Evolutionary conservation across 2,329 filamentous ascomycete genomes (phyloP).

Genomic region (Xylariales sp.): DNA sequence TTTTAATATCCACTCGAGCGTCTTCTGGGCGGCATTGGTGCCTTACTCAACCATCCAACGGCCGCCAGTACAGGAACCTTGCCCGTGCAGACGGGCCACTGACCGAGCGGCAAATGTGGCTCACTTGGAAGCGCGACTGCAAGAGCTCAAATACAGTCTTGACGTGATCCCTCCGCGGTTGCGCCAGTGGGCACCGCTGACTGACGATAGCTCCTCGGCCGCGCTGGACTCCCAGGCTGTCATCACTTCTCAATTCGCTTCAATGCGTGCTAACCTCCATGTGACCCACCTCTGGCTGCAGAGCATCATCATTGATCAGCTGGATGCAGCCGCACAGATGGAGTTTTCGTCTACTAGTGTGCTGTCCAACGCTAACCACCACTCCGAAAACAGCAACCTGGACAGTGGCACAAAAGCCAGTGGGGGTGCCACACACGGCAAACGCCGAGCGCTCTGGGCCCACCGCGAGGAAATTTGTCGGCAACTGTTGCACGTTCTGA

Average conservation of each 20-base stretch:
- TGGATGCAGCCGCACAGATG: background rate
- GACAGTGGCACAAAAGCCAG: background rate
- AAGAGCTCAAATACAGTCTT: constrained; percentile 1
- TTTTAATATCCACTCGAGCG: constrained; percentile 2
- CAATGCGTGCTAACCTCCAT: constrained; percentile 3
- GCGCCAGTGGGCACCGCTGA: constrained; percentile 14
- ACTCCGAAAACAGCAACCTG: too few relatives aligned
- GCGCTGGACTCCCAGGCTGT: background rate
- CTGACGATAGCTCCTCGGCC: background rate
- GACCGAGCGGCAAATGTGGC: background rate
- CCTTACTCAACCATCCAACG: background rate
- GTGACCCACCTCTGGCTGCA: constrained; percentile 3
- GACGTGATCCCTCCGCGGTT: constrained; percentile 9
- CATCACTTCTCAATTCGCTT: background rate
- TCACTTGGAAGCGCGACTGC: background rate
- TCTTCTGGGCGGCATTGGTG: background rate
- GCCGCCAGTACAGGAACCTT: background rate
- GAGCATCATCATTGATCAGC: constrained; percentile 3
- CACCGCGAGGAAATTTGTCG: constrained; percentile 4
- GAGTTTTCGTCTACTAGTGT: too few relatives aligned
- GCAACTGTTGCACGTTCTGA: constrained; percentile 3
- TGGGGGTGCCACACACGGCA: too few relatives aligned
- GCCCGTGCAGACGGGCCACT: background rate
- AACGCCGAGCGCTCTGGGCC: background rate
- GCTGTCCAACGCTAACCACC: too few relatives aligned